Conservation (phyloP, 1,139 yeast genomes). For the Hyphopichia wangnamkhiaoensis region DNA sequence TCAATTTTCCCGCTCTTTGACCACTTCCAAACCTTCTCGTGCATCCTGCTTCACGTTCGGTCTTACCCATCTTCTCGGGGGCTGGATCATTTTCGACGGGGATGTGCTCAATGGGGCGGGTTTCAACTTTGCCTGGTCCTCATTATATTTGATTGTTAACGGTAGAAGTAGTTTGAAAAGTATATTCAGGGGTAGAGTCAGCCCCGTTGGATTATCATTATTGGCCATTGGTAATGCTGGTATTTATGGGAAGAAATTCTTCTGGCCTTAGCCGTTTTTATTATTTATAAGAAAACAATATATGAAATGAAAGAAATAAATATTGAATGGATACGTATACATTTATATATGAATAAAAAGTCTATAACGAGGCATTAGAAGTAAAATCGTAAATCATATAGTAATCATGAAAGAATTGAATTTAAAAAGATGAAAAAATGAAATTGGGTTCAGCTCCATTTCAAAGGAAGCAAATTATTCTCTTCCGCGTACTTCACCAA, state of each 20-base stretch:
- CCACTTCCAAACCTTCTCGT: conserved; percentile 36
- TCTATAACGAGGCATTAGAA: too few relatives aligned
- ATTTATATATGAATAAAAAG: too few relatives aligned
- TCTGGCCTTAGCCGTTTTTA: conserved; percentile 34
- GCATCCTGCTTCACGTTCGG: conserved; percentile 56
- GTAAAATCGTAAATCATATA: too few relatives aligned
- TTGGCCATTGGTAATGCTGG: conserved; percentile 65
- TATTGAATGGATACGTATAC: too few relatives aligned
- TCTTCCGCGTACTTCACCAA: conserved; percentile 54
- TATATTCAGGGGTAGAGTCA: conserved; percentile 37
- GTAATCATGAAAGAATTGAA: neutral
- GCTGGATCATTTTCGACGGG: conserved; percentile 78
- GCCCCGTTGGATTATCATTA: conserved; percentile 62
- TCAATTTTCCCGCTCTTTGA: conserved; percentile 26
- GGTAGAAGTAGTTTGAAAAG: conserved; percentile 59
- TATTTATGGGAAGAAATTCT: conserved; percentile 70
- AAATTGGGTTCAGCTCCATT: conserved; percentile 51
- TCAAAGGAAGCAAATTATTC: conserved; percentile 63
- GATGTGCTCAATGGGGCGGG: conserved; percentile 87
- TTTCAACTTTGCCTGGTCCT: conserved; percentile 84
- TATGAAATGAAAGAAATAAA: neutral
- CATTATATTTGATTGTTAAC: conserved; percentile 73
- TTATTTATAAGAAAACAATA: neutral
- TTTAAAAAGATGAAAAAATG: neutral
- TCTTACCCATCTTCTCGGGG: conserved; percentile 72